Evolutionary conservation across 352 stramenopile genomes (phyloP), one percentile per base, ranked within the genome.

Genomic region (Phytopythium helicoides): DNA sequence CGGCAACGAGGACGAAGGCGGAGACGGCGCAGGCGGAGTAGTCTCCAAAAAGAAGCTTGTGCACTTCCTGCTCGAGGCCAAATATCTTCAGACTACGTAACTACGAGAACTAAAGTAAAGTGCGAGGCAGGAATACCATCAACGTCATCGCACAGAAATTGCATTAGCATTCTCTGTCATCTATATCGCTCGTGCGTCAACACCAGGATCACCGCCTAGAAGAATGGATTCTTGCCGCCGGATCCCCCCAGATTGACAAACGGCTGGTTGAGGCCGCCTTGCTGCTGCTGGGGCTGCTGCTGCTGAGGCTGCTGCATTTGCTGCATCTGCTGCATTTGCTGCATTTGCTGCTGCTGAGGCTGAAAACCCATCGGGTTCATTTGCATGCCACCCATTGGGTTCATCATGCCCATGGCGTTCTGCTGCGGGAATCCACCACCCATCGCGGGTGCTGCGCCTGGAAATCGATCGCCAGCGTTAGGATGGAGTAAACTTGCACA

Each of bases 211-310:
- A 18, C n/a, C 11, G 18, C 41, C 63, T 65, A 77, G 54, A 81
- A 81, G 57, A 77, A 81, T 18, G 71, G 67, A 56, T 76, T 81
- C 39, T 74, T 69, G 39, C 52, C 56, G 22, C 58, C 48, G 44
- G 48, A 58, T 51, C 64, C 71, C 33, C 71, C 73, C 35, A 92
- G 75, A 66, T 89, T 90, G 39, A 89, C 71, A 48, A 92, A 92
- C n/a, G 81, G 64, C 59, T 92, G 77, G 67, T 76, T 87, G 45
- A 90, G 58, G 37, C 81, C 75, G 6, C 68, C n/a, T 66, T 33
- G 28, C 40, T 69, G 45, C 58, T 77, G 76, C 23, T 71, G 73
- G 14, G 58, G 68, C 15, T 61, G 76, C 22, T 67, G 73, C 6
- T 78, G 70, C 22, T 58, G 65, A 1, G 66, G 58, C 3, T 59